Evolutionary conservation across 2,329 filamentous ascomycete species (phyloP).

Genomic region (Blastomyces emzantsi): DNA sequence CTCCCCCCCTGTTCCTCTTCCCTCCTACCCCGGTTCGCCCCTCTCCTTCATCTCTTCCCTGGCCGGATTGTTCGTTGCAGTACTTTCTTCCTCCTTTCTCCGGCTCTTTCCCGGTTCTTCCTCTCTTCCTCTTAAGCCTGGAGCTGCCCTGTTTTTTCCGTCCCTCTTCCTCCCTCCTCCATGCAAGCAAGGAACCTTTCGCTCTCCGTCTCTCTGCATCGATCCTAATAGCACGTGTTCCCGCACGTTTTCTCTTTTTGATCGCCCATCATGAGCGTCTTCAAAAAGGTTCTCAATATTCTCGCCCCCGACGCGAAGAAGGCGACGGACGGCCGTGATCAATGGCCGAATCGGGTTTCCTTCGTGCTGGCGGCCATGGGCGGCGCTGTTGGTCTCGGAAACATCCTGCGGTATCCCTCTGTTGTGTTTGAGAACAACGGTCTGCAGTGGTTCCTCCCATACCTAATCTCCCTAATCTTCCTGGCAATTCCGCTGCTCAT

Average conservation of each 20-base stretch:
- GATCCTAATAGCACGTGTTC: not conserved
- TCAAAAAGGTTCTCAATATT: slow-evolving; percentile 19
- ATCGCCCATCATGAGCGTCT: slow-evolving; percentile 4
- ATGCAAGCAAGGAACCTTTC: not conserved
- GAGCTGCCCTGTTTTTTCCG: not conserved
- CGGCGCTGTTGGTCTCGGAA: slow-evolving; percentile 48
- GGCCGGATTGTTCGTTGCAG: too few species aligned
- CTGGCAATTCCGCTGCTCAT: slow-evolving; percentile 46
- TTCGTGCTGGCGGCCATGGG: slow-evolving; percentile 50
- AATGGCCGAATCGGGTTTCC: slow-evolving; percentile 46
- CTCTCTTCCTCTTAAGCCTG: not conserved
- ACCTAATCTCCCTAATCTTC: slow-evolving; percentile 44
- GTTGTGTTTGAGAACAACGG: slow-evolving; percentile 50
- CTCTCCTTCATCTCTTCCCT: not conserved
- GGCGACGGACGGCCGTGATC: slow-evolving; percentile 38
- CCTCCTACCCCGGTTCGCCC: too few species aligned
- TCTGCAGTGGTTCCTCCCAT: slow-evolving; percentile 50
- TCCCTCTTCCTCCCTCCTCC: not conserved
- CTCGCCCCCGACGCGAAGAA: slow-evolving; percentile 24
- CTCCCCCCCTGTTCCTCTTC: too few species aligned
- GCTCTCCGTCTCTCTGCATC: not conserved
- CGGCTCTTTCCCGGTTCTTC: not conserved
- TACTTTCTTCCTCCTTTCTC: not conserved
- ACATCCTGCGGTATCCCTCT: slow-evolving; percentile 47
- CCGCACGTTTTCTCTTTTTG: not conserved